phyloP scores from a whole-genome alignment of 1,139 yeast species.

The Candida dubliniensis region DNA sequence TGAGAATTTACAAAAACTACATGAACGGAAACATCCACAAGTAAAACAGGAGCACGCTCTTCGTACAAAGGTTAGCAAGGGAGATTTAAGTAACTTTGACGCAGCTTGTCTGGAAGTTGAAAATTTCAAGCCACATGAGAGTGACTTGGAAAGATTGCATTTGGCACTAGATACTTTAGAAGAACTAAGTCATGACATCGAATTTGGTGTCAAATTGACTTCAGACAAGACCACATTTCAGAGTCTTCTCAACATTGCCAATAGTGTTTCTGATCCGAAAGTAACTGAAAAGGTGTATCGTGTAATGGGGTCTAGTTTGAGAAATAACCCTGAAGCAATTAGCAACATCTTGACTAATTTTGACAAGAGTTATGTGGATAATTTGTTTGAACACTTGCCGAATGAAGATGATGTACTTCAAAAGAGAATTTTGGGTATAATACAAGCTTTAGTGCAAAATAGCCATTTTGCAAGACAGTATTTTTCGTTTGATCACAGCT shows the following conservation, averaged over 20 bases:
- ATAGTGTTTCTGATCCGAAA: constrained; percentile 9
- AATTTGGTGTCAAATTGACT: constrained; percentile 52
- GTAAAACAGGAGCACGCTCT: constrained; percentile 4
- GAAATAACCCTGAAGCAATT: constrained; percentile 74
- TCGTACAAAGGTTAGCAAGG: constrained; percentile 17
- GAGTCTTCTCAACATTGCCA: constrained; percentile 19
- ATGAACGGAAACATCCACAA: constrained; percentile 6
- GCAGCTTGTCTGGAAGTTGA: constrained; percentile 30
- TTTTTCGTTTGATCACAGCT: constrained; percentile 21
- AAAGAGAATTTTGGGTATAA: constrained; percentile 50
- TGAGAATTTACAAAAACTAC: constrained; percentile 8
- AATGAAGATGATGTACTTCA: constrained; percentile 32
- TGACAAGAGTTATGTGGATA: constrained; percentile 15
- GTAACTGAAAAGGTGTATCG: constrained; percentile 49
- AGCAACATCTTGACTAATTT: constrained; percentile 19
- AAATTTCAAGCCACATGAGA: constrained; percentile 12
- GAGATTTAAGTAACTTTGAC: constrained; percentile 27
- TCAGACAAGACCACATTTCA: constrained; percentile 19
- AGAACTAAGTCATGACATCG: constrained; percentile 66
- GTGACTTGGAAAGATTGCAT: constrained; percentile 18
- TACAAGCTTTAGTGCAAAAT: constrained; percentile 43
- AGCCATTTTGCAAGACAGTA: constrained; percentile 27
- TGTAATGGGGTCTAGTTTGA: constrained; percentile 55
- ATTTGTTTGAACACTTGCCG: constrained; percentile 20
- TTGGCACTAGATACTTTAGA: constrained; percentile 47